These are phyloP conservation scores for Suhomyces xylopsoci DNA, from an alignment of 805 yeast genomes.

Conservation along the genomic window DNA sequence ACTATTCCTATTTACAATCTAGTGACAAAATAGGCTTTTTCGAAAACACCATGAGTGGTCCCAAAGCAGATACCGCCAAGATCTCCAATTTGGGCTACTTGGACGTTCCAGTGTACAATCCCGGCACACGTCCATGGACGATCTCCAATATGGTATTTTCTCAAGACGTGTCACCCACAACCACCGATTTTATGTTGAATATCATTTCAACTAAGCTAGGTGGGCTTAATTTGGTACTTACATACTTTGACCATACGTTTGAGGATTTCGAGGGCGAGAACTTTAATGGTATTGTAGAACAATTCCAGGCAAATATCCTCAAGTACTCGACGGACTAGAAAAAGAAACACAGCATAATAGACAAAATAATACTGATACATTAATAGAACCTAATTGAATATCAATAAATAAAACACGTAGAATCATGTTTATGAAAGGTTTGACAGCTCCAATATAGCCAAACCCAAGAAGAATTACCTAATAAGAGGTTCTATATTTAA, in stretches of 20 bases:
- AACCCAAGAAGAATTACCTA: too few relatives aligned
- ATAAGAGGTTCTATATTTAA: too few relatives aligned
- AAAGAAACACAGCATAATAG: too few relatives aligned
- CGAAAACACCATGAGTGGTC: constrained; percentile 17
- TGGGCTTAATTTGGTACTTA: constrained; percentile 34
- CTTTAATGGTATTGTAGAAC: constrained; percentile 21
- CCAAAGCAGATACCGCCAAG: constrained; percentile 31
- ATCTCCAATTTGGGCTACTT: constrained; percentile 37
- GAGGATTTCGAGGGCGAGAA: constrained; percentile 21
- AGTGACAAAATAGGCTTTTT: constrained; percentile 22
- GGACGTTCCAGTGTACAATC: constrained; percentile 15
- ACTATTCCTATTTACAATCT: constrained; percentile 16
- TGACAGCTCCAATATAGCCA: too few relatives aligned
- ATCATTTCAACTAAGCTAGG: constrained; percentile 28
- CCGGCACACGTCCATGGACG: constrained; percentile 17
- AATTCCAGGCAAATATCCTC: constrained; percentile 18
- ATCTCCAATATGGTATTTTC: constrained; percentile 32
- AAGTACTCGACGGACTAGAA: constrained; percentile 5
- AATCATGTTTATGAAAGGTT: too few relatives aligned
- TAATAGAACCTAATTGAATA: too few relatives aligned
- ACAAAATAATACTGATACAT: too few relatives aligned
- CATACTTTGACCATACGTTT: constrained; percentile 26
- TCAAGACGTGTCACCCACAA: constrained; percentile 33
- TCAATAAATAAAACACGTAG: too few relatives aligned
- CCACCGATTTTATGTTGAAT: constrained; percentile 34